A percentile compares a stretch with the other conserved stretches of the same genome.
phyloP scores from a whole-genome alignment of 441 rosid genomes.

The Arabidopsis hybrid region DNA sequence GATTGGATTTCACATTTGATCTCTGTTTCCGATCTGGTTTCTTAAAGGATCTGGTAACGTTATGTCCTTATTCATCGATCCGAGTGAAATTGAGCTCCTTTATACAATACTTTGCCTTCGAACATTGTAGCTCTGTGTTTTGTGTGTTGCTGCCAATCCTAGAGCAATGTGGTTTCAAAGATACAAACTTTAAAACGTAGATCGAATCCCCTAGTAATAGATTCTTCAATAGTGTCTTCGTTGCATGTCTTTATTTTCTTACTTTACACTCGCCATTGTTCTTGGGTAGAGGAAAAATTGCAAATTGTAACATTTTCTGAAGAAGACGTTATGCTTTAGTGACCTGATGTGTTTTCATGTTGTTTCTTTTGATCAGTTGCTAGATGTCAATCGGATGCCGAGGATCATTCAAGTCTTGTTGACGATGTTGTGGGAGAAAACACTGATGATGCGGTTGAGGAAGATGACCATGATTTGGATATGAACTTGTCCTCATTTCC shows the following conservation, averaged over 20 bases:
- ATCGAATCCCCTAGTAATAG: conserved; percentile 13
- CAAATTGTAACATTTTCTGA: background rate
- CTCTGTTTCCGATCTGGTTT: conserved; percentile 35
- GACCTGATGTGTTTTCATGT: background rate
- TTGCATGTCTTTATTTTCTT: conserved; percentile 19
- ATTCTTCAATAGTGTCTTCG: background rate
- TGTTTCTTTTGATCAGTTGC: conserved; percentile 53
- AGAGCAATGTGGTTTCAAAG: conserved; percentile 9
- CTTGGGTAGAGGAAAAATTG: background rate
- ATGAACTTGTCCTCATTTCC: conserved; percentile 68
- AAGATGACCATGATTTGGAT: conserved; percentile 78
- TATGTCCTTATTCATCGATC: conserved; percentile 13
- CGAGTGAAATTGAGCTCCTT: conserved; percentile 31
- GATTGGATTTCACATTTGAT: conserved; percentile 16
- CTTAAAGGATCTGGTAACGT: conserved; percentile 5
- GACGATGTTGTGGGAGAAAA: conserved; percentile 58
- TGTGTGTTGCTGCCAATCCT: background rate
- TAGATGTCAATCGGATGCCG: conserved; percentile 77
- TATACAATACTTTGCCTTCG: background rate
- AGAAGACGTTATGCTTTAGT: background rate
- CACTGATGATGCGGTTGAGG: conserved; percentile 76
- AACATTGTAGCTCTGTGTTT: background rate
- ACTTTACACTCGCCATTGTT: no score
- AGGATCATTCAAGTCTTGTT: conserved; percentile 46
- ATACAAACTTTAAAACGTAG: conserved; percentile 3